Evolutionary conservation across 441 rosid genomes (phyloP), one percentile per base, ranked within the genome.

Genomic region (Cnidoscolus chayamansa): DNA sequence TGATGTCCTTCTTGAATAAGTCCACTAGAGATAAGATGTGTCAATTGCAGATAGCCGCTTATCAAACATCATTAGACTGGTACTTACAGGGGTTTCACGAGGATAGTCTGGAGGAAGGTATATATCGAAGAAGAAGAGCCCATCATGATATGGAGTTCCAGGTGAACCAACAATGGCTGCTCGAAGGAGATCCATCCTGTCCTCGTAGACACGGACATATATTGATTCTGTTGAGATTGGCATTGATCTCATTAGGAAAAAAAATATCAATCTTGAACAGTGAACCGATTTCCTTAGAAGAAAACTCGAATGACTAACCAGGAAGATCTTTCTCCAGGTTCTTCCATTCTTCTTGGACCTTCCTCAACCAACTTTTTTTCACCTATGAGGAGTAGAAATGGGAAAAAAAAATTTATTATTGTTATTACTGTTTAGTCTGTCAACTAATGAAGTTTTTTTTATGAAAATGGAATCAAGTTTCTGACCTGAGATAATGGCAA

Each of bases 341-440:
- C 81, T 82, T 89, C 99, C 99, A 94, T 78, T 94, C 99, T 81
- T 86, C 92, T 76, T 85, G 97, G 78, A 92, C 93, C 81, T 82
- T 92, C 86, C 86, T 94, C 77, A 86, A 78, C 97, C 94, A 90
- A 72, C 86, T 72, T 78, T 83, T 86, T 76, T 87, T 84, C 58
- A 87, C 84, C 99, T 94, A 76, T 51, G 40, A 70, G 61, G 73
- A 30, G 12, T 61, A 59, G 68, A 51, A 68, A 40, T 40, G 50
- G 11, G 32, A 32, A 57, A 51, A 30, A 6, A 63, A 40, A 25
- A 25, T 25, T 25, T 25, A 11, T 7, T 49, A 56, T 67, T 10
- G 60, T 70, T 53, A 66, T 7, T 48, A 53, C 65, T 7, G 37
- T 68, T 73, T 54, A 48, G 40, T 25, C 65, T 17, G 30, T 65